Base-by-base conservation (phyloP, 169 alveolate genomes). In the Plasmodium berghei region DNA sequence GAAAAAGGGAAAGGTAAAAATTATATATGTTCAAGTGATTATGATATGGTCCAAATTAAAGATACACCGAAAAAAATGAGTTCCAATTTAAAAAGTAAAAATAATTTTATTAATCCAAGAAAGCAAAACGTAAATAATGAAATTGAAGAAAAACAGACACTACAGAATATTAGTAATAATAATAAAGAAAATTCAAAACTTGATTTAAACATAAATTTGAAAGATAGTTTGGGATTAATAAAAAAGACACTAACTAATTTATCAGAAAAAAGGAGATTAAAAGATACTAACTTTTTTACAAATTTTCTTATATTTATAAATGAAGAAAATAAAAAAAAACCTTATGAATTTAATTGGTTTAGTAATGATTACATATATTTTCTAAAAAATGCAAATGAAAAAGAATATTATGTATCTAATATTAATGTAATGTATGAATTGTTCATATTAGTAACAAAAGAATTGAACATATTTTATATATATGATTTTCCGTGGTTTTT, bases 401-500 rank as follows among this genome's bases (percentile, higher is more conserved):
- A 66, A 34, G 90, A 67, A 61, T 80, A 80, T 59, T 80, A 80
- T 71, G 56, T 61, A 20, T 67, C 72, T 16, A 63, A 64, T 18
- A 70, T 80, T 22, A 66, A 56, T 67, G 48, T 24, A 55, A n/a
- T 80, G 62, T 80, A 80, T 59, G 90, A 80, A 48, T 34, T 80
- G 42, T 80, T 80, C 72, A 70, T 80, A 26, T 67, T 80, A 20
- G 24, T 49, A 55, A 55, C 80, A 10, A 80, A 80, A 55, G 64
- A 80, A 16, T 26, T 80, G 22, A 54, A 67, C n/a, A 66, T 80
- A 6, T 80, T 80, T 48, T 45, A 67, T 80, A 22, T 71, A 59
- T 80, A 80, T 16, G 90, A 80, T 55, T 80, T 66, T 52, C 16
- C 54, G 10, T 80, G 90, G 90, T 80, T 80, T 61, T 80, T 24